Base-by-base conservation (phyloP, 2,329 filamentous ascomycete species). In the Myriangium duriaei region DNA sequence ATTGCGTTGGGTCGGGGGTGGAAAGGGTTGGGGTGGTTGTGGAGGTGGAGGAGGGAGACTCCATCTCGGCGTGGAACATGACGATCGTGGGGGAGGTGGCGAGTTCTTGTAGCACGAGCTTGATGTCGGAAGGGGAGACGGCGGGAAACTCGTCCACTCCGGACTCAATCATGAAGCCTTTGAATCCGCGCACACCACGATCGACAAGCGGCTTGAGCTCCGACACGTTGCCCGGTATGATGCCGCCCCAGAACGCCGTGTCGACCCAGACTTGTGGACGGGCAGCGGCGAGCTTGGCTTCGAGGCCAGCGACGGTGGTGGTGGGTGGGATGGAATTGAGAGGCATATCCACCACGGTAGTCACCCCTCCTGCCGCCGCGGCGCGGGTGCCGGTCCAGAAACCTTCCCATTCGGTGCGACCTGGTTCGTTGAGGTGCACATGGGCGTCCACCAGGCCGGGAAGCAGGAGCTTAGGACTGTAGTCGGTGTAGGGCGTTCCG, bases 41-140 rank as follows among this genome's bases (percentile, higher is more conserved):
- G 1, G 72, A 73, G 5, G 81, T 63, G 0, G 83, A 81, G 12
- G 83, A 74, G 6, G 52, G 43, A 0, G 81, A 82, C 16, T 92
- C 79, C 86, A 95, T 96, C 61, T 98, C 91, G 40, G 91, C 91
- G 56, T 98, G 91, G 65, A 98, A 98, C 88, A 98, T 96, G 51
- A 96, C 76, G 0, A 86, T 93, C 2, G 91, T 96, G 12, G 84
- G 72, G 38, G 79, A 72, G 49, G 84, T 76, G 43, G 82, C 81
- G 44, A 98, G 72, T 32, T 80, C 82, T 18, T 68, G 66, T 73
- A 98, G 87, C 30, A 82, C 87, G 28, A 81, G 71, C 1, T 72
- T 67, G 41, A 96, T 81, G 57, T 96, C 91, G 11, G 62, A 58
- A 1, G 82, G 71, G 0, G 81, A 81, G n/a, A 96, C 79, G 16